A percentile compares a stretch with the other conserved stretches of the same genome.
Evolutionary conservation across 2,329 filamentous ascomycete species (phyloP).

Genomic region (Apiospora saccharicola): DNA sequence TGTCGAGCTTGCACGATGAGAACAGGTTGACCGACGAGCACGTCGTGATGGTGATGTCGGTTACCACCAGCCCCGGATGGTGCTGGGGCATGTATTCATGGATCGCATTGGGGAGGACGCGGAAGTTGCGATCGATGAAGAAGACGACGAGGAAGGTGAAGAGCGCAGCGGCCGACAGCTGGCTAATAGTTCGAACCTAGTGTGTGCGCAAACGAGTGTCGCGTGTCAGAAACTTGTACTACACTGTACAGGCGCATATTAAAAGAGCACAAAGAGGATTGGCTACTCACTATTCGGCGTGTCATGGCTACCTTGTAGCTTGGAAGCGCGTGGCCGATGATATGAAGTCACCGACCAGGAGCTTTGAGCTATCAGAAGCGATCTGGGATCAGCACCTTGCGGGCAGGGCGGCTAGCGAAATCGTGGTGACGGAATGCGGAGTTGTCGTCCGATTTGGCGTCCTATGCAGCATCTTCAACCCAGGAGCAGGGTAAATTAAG

Average conservation of each 20-base stretch:
- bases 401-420: conserved; percentile 20
- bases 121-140: conserved; percentile 87
- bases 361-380: conserved; percentile 9
- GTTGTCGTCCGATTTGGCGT: conserved; percentile 26
- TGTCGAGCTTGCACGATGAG: conserved; percentile 77
- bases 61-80: conserved; percentile 84
- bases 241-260: too few species aligned
- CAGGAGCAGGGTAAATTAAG: neutral
- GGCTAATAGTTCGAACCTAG: conserved; percentile 73
- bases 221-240: conserved; percentile 29
- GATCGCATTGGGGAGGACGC: conserved; percentile 83
- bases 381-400: conserved; percentile 14
- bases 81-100: conserved; percentile 89
- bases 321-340: conserved; percentile 13
- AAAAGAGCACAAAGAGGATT: neutral
- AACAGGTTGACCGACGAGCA: conserved; percentile 80
- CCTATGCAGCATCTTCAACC: conserved; percentile 28
- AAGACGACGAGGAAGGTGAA: conserved; percentile 76
- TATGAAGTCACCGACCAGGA: conserved; percentile 8
- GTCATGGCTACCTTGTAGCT: conserved; percentile 39
- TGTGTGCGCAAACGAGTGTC: conserved; percentile 3
- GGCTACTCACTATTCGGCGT: conserved; percentile 42
- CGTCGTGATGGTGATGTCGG: conserved; percentile 79
- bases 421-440: conserved; percentile 24
- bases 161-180: conserved; percentile 72